These are phyloP conservation scores for Hortiboletus campestris DNA, from an alignment of 768 basidiomycete species.

Conservation along the genomic window DNA sequence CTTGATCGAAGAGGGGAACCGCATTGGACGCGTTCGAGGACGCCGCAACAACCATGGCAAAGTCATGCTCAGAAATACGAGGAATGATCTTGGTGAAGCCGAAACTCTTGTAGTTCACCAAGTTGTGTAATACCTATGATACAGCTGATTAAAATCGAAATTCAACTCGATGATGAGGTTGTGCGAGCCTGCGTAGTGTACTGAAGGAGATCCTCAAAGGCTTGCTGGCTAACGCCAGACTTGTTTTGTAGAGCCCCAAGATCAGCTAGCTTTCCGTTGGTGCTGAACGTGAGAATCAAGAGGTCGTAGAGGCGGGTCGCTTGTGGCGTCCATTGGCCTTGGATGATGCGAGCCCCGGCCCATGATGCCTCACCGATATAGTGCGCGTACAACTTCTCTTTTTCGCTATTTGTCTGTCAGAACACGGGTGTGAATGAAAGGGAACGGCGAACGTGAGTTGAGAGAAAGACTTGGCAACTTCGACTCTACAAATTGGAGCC, in stretches of 20 bases:
- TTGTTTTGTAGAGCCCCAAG: conserved; percentile 49
- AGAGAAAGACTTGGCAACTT: conserved; percentile 65
- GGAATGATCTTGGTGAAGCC: conserved; percentile 87
- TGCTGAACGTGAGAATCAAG: conserved; percentile 65
- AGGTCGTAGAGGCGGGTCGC: conserved; percentile 69
- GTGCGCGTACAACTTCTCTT: conserved; percentile 80
- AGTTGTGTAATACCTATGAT: conserved; percentile 39
- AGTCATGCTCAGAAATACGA: conserved; percentile 58
- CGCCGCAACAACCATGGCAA: conserved; percentile 57
- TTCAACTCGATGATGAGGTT: background rate
- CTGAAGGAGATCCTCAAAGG: conserved; percentile 70
- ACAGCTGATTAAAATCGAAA: background rate
- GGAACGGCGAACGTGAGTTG: conserved; percentile 52
- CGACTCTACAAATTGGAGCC: conserved; percentile 73
- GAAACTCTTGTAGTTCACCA: conserved; percentile 73
- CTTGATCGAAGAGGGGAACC: conserved; percentile 60
- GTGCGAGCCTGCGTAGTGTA: conserved; percentile 65
- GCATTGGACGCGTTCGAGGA: conserved; percentile 61
- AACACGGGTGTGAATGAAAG: background rate
- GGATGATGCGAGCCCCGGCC: conserved; percentile 83
- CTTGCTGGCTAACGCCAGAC: conserved; percentile 52
- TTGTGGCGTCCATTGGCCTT: conserved; percentile 79
- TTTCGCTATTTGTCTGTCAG: conserved; percentile 43
- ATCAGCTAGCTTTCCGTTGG: conserved; percentile 56
- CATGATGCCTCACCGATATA: conserved; percentile 69